Evolutionary conservation across 352 stramenopile species (phyloP).

Genomic region (Aphanomyces euteiches): DNA sequence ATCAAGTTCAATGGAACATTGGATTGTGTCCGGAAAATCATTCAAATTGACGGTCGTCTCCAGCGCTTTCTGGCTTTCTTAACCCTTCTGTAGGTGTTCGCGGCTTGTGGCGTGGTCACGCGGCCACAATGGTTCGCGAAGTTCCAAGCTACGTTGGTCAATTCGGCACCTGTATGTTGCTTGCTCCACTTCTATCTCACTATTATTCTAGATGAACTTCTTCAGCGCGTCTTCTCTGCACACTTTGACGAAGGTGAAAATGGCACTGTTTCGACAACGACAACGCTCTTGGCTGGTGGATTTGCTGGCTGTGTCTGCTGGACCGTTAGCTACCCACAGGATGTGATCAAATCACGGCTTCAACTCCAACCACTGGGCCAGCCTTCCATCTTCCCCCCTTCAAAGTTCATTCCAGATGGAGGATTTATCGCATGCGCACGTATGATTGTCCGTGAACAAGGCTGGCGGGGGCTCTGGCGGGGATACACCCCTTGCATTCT

Average conservation of each 20-base stretch:
- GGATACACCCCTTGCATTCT: constrained; percentile 23
- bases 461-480: constrained; percentile 11
- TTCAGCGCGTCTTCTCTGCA: constrained; percentile 14
- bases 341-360: constrained; percentile 23
- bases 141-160: constrained; percentile 25
- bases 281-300: constrained; percentile 21
- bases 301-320: constrained; percentile 27
- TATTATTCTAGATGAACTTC: constrained; percentile 10
- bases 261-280: constrained; percentile 1
- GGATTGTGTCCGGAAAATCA: constrained; percentile 23
- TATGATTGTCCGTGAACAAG: constrained; percentile 4
- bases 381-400: neutral
- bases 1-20: constrained; percentile 24
- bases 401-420: constrained; percentile 2
- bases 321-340: constrained; percentile 26
- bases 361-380: constrained; percentile 25
- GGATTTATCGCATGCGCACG: constrained; percentile 1
- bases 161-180: constrained; percentile 24
- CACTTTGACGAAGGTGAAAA: constrained; percentile 10
- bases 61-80: neutral
- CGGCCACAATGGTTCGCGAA: constrained; percentile 23
- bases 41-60: constrained; percentile 21
- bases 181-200: neutral
- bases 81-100: neutral
- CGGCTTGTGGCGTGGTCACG: constrained; percentile 18